Conservation (phyloP, 176 grass and related monocot genomes). For the Pontederia crassipes region DNA sequence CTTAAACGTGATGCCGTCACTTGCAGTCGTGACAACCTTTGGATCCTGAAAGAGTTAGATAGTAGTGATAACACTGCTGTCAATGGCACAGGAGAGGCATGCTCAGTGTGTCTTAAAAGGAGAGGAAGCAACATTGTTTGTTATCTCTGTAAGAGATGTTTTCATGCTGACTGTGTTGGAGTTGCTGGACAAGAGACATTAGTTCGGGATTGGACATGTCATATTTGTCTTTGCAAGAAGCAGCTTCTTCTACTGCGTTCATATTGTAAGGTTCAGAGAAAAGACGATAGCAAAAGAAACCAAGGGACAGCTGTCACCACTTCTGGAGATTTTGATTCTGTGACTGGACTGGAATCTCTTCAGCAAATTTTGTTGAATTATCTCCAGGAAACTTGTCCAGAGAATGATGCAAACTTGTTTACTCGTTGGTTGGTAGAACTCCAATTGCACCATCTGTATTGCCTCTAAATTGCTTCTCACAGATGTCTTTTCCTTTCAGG, state of each 20-base stretch:
- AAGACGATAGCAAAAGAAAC: constrained; percentile 55
- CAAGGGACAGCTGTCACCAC: constrained; percentile 29
- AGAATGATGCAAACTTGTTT: constrained; percentile 83
- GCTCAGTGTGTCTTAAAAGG: constrained; percentile 65
- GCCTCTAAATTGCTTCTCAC: background rate
- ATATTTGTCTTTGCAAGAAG: constrained; percentile 75
- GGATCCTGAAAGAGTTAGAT: constrained; percentile 78
- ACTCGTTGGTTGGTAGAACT: constrained; percentile 60
- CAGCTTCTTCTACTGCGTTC: constrained; percentile 71
- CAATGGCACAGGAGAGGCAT: constrained; percentile 52
- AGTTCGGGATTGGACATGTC: constrained; percentile 51
- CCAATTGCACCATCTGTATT: background rate
- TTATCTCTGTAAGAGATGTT: constrained; percentile 63
- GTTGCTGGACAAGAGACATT: constrained; percentile 57
- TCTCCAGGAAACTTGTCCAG: constrained; percentile 68
- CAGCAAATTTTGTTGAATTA: constrained; percentile 88
- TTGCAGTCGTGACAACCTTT: constrained; percentile 59
- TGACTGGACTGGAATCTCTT: constrained; percentile 48
- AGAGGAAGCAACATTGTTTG: constrained; percentile 73
- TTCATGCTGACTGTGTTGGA: constrained; percentile 92
- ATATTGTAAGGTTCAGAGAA: constrained; percentile 55
- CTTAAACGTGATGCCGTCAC: constrained; percentile 77
- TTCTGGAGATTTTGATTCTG: constrained; percentile 33
- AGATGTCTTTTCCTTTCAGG: constrained; percentile 29
- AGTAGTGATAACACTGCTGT: constrained; percentile 26